Evolutionary conservation across 805 yeast species (phyloP).

Genomic region (Yamadazyma takamatsuzukensis): DNA sequence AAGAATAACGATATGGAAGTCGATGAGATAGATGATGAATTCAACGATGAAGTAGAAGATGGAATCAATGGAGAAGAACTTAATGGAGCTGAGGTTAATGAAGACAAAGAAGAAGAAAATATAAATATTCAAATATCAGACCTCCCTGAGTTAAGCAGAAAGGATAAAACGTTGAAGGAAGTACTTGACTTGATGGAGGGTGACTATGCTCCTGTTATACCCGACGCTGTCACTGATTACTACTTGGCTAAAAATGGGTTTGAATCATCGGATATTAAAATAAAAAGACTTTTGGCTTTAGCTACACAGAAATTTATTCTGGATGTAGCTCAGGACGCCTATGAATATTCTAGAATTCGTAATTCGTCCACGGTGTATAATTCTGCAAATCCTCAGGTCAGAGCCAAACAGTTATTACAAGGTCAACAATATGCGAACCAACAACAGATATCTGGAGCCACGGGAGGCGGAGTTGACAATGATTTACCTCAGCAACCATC

Average conservation of each 20-base stretch:
- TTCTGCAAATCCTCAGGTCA: slow-evolving; percentile 78
- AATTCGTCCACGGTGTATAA: slow-evolving; percentile 84
- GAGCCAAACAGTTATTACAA: slow-evolving; percentile 73
- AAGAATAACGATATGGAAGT: slow-evolving; percentile 15
- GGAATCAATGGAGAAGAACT: slow-evolving; percentile 1
- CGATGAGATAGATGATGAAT: slow-evolving; percentile 19
- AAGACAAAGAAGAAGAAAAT: slow-evolving; percentile 1
- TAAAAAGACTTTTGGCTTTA: slow-evolving; percentile 78
- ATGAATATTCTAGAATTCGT: slow-evolving; percentile 89
- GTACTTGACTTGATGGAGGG: slow-evolving; percentile 80
- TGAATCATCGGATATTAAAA: slow-evolving; percentile 67
- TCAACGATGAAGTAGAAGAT: slow-evolving; percentile 19
- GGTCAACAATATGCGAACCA: slow-evolving; percentile 55
- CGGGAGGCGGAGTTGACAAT: slow-evolving; percentile 27
- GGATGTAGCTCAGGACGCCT: slow-evolving; percentile 95
- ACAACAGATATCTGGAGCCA: slow-evolving; percentile 25
- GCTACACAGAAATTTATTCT: slow-evolving; percentile 95
- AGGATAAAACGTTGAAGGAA: slow-evolving; percentile 80
- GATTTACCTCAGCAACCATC: slow-evolving; percentile 35
- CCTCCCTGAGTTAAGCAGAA: slow-evolving; percentile 66
- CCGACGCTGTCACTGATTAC: slow-evolving; percentile 94
- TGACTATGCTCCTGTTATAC: slow-evolving; percentile 92
- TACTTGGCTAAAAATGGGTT: slow-evolving; percentile 84
- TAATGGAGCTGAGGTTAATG: slow-evolving; percentile 3
- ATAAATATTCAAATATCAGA: slow-evolving; percentile 22